A percentile compares a stretch with the other conserved stretches of the same genome.
Evolutionary conservation across 75 land plant species (phyloP).

Genomic region (Chamaecyparis obtusa): DNA sequence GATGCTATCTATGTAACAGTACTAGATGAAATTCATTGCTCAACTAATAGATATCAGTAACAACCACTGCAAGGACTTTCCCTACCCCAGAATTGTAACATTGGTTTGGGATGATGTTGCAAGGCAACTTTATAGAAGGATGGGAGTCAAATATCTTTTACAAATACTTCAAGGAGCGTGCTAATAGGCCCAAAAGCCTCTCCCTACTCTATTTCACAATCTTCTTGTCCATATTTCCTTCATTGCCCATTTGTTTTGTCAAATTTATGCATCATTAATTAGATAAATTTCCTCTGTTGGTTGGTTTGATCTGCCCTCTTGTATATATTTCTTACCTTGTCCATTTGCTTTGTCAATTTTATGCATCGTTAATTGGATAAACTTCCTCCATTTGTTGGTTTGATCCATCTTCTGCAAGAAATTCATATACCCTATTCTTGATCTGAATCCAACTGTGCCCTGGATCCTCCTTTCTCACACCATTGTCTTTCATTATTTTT

Average conservation of each 20-base stretch:
- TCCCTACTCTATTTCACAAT: constrained; percentile 2
- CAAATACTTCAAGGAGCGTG: constrained; percentile 2
- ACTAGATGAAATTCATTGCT: too few species aligned
- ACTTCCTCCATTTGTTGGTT: constrained; percentile 11
- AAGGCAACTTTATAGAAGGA: constrained; percentile 13
- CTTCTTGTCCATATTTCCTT: not conserved
- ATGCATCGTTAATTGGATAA: not conserved
- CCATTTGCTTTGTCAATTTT: not conserved
- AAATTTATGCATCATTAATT: not conserved
- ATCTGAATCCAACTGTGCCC: constrained; percentile 20
- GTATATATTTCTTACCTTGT: not conserved
- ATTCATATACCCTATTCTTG: constrained; percentile 14
- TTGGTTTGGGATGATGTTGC: not conserved
- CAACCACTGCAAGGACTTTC: constrained; percentile 21
- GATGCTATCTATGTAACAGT: too few species aligned
- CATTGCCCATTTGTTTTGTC: not conserved
- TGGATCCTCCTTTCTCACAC: constrained; percentile 17
- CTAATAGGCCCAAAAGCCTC: constrained; percentile 1
- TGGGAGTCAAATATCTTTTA: constrained; percentile 16
- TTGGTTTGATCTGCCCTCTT: constrained; percentile 8
- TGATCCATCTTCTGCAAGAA: constrained; percentile 8
- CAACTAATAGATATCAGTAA: not conserved
- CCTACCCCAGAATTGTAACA: too few species aligned
- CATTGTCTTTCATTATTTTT: constrained; percentile 12
- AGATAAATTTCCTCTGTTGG: not conserved